Evolutionary conservation across 441 rosid genomes (phyloP), one percentile per base, ranked within the genome.

Genomic region (Pelargonium myrrhifolium): DNA sequence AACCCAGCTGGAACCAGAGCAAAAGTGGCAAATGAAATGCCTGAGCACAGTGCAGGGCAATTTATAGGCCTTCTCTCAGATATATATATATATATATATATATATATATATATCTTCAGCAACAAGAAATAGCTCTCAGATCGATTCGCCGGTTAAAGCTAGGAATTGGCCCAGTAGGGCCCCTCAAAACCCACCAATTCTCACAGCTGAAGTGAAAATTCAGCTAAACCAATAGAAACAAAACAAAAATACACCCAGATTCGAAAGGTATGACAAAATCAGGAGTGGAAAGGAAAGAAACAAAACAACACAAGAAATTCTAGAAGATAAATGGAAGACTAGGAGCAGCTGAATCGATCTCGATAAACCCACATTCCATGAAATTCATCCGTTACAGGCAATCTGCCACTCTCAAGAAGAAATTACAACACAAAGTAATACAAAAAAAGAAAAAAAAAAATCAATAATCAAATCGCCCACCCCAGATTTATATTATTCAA

Each of bases 1-100:
- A 60, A 22, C 64, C 64, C 64, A 22, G 8, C 37, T 21, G 17
- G 24, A 35, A 59, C 28, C 63, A 59, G 37, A 59, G 63, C 17
- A 14, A 51, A 51, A n/a, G n/a, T 11, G 6, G 20, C 15, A 51
- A 51, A 51, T 4, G 9, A 51, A 51, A 51, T 51, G 58, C 8
- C 58, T 51, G 58, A 15, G 58, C 21, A 4, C 7, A 24, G 26
- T 60, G 15, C 11, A 60, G 24, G 35, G 37, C 58, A 51, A 51
- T 18, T 15, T n/a, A 53, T 17, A 51, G 58, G 15, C 58, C 60
- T 11, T 53, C 58, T 51, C 21, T 51, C 8, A 15, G 22, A 40
- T 40, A 20, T 51, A 2, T 51, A 51, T 53, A 6, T 53, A 11
- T 17, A 53, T 53, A n/a, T n/a, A n/a, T n/a, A n/a, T n/a, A n/a